Percentiles rank a stretch among this genome's conserved stretches.
Evolutionary conservation across 352 stramenopile species (phyloP).

Genomic region (Phytophthora vignae): DNA sequence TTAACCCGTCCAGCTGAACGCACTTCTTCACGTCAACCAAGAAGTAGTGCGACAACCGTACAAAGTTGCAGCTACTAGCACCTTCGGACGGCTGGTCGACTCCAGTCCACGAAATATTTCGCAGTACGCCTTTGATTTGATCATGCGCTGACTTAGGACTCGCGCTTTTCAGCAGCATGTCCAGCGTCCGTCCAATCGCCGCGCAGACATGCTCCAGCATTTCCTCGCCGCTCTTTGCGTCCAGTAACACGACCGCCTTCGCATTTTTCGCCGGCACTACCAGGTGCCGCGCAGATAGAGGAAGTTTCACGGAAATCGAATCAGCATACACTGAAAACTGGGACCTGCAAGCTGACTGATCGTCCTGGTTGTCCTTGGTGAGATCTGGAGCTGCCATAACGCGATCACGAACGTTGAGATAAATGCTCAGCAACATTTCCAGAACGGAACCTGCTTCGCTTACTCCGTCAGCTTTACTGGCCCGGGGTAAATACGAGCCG

Average conservation of each 20-base stretch:
- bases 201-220: conserved; percentile 55
- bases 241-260: conserved; percentile 48
- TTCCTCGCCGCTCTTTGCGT: conserved; percentile 47
- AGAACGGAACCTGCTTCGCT: conserved; percentile 31
- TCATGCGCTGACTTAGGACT: conserved; percentile 25
- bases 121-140: conserved; percentile 27
- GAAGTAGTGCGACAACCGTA: conserved; percentile 41
- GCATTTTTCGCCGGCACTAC: conserved; percentile 26
- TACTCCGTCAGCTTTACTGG: conserved; percentile 2
- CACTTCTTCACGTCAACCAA: conserved; percentile 45
- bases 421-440: conserved; percentile 46
- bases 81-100: neutral
- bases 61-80: conserved; percentile 28
- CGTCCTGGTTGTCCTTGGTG: conserved; percentile 1
- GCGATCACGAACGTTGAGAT: conserved; percentile 41
- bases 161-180: conserved; percentile 23
- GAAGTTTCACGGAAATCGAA: conserved; percentile 55
- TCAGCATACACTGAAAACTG: conserved; percentile 63
- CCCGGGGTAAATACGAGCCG: conserved; percentile 14
- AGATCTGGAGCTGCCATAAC: conserved; percentile 11
- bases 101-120: conserved; percentile 14
- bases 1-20: conserved; percentile 40
- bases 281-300: conserved; percentile 44
- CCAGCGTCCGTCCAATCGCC: conserved; percentile 43
- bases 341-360: conserved; percentile 11